Conservation (phyloP, 768 basidiomycete species). For the Strobilomyces dryophilus region DNA sequence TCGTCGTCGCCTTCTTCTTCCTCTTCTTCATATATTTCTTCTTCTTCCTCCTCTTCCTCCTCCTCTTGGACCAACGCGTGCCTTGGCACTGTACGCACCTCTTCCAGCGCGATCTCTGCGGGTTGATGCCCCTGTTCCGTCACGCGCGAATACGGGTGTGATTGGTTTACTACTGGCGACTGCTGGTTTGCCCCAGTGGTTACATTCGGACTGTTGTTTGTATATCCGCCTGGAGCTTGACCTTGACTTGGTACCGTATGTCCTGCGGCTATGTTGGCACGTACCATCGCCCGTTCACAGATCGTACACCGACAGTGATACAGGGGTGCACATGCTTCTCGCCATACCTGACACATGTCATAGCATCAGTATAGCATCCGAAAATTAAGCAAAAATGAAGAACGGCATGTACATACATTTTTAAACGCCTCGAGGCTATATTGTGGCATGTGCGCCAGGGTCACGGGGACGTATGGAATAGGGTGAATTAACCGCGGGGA, state of each 20-base stretch:
- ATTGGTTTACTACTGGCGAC: not conserved
- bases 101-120: slow-evolving; percentile 25
- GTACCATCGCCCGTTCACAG: slow-evolving; percentile 62
- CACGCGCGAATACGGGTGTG: slow-evolving; percentile 6
- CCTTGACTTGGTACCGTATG: slow-evolving; percentile 31
- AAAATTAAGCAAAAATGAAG: not conserved
- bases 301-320: slow-evolving; percentile 73
- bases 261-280: slow-evolving; percentile 43
- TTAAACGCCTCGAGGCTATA: slow-evolving; percentile 58
- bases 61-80: slow-evolving; percentile 24
- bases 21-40: slow-evolving; percentile 15
- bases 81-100: slow-evolving; percentile 19
- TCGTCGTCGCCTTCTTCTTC: slow-evolving; percentile 27
- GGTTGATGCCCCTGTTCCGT: slow-evolving; percentile 9
- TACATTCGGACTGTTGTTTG: not conserved
- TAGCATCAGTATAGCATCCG: slow-evolving; percentile 1
- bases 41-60: slow-evolving; percentile 30
- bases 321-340: slow-evolving; percentile 66
- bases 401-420: slow-evolving; percentile 38
- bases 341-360: slow-evolving; percentile 51
- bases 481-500: slow-evolving; percentile 57
- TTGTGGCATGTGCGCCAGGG: slow-evolving; percentile 48
- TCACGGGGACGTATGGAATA: slow-evolving; percentile 66
- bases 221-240: slow-evolving; percentile 8
- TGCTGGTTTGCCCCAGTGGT: slow-evolving; percentile 7